These are phyloP conservation scores for Grammothele lineata DNA, from an alignment of 768 basidiomycete genomes.

Conservation along the genomic window DNA sequence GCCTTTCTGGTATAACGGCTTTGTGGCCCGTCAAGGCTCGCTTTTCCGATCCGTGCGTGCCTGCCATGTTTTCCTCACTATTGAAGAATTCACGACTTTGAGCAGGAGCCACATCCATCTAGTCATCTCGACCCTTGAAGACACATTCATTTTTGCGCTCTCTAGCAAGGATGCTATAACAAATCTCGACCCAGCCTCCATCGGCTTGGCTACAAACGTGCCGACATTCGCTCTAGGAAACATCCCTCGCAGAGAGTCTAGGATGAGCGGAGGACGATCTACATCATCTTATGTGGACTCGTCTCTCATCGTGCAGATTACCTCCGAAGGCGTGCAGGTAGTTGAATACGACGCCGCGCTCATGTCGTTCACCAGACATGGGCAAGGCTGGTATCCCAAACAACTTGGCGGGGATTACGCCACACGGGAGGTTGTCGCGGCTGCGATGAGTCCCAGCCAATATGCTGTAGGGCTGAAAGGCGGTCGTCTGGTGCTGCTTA, in stretches of 20 bases:
- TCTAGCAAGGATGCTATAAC: constrained; percentile 41
- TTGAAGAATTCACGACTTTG: background rate
- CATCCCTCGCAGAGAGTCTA: constrained; percentile 35
- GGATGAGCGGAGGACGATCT: constrained; percentile 13
- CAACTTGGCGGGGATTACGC: background rate
- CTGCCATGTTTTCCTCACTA: background rate
- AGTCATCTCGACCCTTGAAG: constrained; percentile 54
- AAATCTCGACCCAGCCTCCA: constrained; percentile 30
- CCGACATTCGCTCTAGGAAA: constrained; percentile 67
- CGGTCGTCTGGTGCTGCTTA: constrained; percentile 50
- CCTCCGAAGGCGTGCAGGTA: constrained; percentile 48
- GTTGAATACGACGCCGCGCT: constrained; percentile 50
- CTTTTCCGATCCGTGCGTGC: constrained; percentile 48
- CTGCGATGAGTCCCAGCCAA: constrained; percentile 66
- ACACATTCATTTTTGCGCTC: constrained; percentile 52
- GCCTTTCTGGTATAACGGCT: constrained; percentile 49
- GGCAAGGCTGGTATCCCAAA: constrained; percentile 36
- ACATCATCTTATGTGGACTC: constrained; percentile 39
- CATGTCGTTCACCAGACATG: constrained; percentile 37
- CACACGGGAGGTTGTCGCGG: constrained; percentile 54
- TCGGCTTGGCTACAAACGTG: constrained; percentile 42
- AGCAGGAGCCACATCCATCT: constrained; percentile 51
- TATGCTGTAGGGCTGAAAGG: constrained; percentile 55
- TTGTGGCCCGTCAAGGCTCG: constrained; percentile 58
- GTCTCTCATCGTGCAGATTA: constrained; percentile 69